Conservation (phyloP, 2,329 filamentous ascomycete genomes). For the Daldinia sp. region DNA sequence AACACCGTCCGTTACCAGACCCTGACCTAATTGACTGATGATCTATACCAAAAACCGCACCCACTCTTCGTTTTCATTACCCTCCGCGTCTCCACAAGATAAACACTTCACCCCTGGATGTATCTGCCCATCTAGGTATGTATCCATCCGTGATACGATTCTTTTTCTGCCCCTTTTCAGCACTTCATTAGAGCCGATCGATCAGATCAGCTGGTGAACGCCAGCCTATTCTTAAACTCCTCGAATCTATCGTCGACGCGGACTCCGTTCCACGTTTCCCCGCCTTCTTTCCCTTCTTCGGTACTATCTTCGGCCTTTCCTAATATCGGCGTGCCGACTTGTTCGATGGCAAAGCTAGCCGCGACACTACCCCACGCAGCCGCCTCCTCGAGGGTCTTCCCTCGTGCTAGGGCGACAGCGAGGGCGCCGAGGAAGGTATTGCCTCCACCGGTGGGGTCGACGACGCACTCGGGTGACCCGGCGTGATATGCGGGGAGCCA, state of each 20-base stretch:
- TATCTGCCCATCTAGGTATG: constrained; percentile 1
- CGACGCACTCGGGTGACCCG: constrained; percentile 63
- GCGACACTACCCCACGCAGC: constrained; percentile 83
- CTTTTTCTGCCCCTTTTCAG: background rate
- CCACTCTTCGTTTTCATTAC: constrained; percentile 15
- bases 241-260: constrained; percentile 64
- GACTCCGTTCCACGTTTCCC: constrained; percentile 73
- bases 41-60: constrained; percentile 31
- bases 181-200: background rate
- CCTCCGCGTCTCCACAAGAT: background rate
- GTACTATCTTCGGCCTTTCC: constrained; percentile 55
- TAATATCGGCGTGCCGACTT: constrained; percentile 83
- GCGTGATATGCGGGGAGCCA: constrained; percentile 85
- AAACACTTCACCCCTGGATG: background rate
- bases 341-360: constrained; percentile 94
- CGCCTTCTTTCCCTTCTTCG: constrained; percentile 22
- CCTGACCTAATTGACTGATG: background rate
- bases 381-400: constrained; percentile 74
- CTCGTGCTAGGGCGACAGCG: constrained; percentile 69
- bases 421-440: constrained; percentile 85
- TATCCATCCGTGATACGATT: background rate
- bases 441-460: constrained; percentile 95
- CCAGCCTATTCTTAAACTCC: constrained; percentile 61
- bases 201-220: constrained; percentile 41
- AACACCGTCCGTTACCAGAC: constrained; percentile 6